Percentiles rank a stretch among this genome's conserved stretches.
These are phyloP conservation scores for Drosera capensis DNA, from an alignment of 148 eudicot genomes.

Conservation along the genomic window DNA sequence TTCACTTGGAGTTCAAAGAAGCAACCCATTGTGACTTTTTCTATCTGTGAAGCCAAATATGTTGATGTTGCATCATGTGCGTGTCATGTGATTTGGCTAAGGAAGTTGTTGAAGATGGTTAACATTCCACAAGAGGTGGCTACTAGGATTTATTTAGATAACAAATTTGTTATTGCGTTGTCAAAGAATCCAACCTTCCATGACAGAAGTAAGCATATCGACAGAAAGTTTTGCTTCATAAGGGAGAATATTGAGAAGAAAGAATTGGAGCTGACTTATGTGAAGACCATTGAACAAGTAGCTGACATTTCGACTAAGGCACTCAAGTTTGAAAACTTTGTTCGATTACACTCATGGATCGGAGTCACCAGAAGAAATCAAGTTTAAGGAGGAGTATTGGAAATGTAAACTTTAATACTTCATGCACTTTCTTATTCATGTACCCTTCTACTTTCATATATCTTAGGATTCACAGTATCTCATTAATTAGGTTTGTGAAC, in stretches of 20 bases:
- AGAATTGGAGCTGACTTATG: background rate
- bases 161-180: background rate
- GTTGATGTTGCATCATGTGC: slow-evolving; percentile 1
- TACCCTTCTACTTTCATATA: too few species aligned
- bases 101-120: background rate
- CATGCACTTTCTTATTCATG: too few species aligned
- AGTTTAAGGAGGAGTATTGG: slow-evolving; percentile 1
- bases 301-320: slow-evolving; percentile 1
- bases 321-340: background rate
- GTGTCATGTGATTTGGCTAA: slow-evolving; percentile 3
- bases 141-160: slow-evolving; percentile 1
- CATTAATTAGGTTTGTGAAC: too few species aligned
- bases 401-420: too few species aligned
- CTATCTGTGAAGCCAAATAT: slow-evolving; percentile 1
- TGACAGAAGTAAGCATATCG: slow-evolving; percentile 4
- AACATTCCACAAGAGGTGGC: background rate
- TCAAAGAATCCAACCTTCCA: slow-evolving; percentile 3
- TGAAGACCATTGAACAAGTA: slow-evolving; percentile 2
- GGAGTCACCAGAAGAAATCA: background rate
- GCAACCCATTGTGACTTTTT: slow-evolving; percentile 7
- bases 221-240: slow-evolving; percentile 1
- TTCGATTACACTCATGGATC: background rate
- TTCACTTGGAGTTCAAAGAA: slow-evolving; percentile 8
- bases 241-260: background rate
- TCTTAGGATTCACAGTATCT: too few species aligned